phyloP scores from a whole-genome alignment of 192 early-diverging fungal genomes.

The Linnemannia exigua region DNA sequence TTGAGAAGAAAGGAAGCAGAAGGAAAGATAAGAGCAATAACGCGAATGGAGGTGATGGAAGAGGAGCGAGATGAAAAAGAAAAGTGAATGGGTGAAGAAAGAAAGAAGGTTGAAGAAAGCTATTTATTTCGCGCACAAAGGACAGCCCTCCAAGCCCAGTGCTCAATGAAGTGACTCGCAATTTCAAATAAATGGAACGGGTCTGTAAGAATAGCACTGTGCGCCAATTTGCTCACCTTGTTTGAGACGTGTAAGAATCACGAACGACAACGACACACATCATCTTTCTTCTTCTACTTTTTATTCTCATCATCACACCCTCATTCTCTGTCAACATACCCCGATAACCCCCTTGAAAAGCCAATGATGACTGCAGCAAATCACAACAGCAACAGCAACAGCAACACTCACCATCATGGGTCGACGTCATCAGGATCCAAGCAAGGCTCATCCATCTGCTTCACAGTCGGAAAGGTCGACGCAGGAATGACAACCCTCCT shows the following conservation, averaged over 20 bases:
- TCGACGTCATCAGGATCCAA: conserved; percentile 9
- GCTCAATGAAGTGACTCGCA: neutral
- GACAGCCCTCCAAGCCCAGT: neutral
- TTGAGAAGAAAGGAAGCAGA: neutral
- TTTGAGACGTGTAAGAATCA: neutral
- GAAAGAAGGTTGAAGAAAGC: neutral
- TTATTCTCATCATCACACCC: neutral
- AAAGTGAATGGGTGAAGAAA: too few species aligned
- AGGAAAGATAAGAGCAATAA: neutral
- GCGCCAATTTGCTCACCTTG: neutral
- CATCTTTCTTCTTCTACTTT: neutral
- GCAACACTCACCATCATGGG: conserved; percentile 4
- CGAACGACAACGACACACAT: neutral
- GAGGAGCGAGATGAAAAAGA: neutral
- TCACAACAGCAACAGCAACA: conserved; percentile 25
- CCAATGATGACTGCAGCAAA: conserved; percentile 46
- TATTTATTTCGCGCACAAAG: neutral
- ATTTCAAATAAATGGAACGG: neutral
- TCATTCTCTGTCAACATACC: conserved; percentile 2
- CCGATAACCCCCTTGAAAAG: neutral
- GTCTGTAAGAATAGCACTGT: neutral
- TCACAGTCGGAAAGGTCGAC: conserved; percentile 95
- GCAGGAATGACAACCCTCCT: conserved; percentile 95
- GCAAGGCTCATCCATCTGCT: conserved; percentile 69
- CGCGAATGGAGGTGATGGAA: neutral